Percentiles rank a stretch among this genome's conserved stretches.
Conservation (phyloP, 2,329 filamentous ascomycete genomes). For the Boeremia lycopersici region DNA sequence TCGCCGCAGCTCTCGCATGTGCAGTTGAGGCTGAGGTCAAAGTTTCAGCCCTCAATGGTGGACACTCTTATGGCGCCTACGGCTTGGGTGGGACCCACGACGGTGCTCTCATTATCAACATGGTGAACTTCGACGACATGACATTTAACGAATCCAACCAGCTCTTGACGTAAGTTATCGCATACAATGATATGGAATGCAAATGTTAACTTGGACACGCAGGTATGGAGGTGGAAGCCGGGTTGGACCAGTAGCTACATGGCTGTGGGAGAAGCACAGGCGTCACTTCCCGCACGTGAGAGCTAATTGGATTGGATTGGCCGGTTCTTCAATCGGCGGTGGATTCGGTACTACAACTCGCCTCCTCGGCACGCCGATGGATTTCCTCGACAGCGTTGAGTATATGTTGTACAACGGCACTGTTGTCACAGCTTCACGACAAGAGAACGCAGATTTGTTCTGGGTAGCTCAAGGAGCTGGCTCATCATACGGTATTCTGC, state of each 20-base stretch:
- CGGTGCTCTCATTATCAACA: conserved; percentile 21
- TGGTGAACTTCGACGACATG: conserved; percentile 19
- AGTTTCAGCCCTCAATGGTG: conserved; percentile 20
- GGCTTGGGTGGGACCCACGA: conserved; percentile 19
- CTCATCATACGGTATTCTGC: conserved; percentile 21
- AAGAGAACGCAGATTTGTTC: conserved; percentile 27
- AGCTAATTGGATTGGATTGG: conserved; percentile 21
- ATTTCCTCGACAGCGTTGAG: conserved; percentile 22
- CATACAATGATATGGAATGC: too few relatives aligned
- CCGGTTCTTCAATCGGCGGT: conserved; percentile 21
- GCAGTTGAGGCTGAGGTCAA: conserved; percentile 19
- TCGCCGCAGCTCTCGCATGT: conserved; percentile 20
- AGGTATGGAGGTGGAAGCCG: conserved; percentile 24
- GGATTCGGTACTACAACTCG: conserved; percentile 26
- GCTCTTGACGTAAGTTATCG: conserved; percentile 8
- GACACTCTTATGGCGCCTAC: conserved; percentile 24
- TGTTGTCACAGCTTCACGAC: conserved; percentile 25
- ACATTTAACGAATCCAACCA: conserved; percentile 17
- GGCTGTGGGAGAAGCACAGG: conserved; percentile 24
- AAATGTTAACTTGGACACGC: background rate
- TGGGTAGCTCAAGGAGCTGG: conserved; percentile 29
- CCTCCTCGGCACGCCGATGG: conserved; percentile 22
- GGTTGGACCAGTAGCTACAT: conserved; percentile 22
- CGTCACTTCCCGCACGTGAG: conserved; percentile 27
- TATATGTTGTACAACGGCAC: conserved; percentile 24